Percentiles rank a stretch among this genome's conserved stretches.
Evolutionary conservation across 108 stramenopile genomes (phyloP).

Genomic region (Nitzschia sp.): DNA sequence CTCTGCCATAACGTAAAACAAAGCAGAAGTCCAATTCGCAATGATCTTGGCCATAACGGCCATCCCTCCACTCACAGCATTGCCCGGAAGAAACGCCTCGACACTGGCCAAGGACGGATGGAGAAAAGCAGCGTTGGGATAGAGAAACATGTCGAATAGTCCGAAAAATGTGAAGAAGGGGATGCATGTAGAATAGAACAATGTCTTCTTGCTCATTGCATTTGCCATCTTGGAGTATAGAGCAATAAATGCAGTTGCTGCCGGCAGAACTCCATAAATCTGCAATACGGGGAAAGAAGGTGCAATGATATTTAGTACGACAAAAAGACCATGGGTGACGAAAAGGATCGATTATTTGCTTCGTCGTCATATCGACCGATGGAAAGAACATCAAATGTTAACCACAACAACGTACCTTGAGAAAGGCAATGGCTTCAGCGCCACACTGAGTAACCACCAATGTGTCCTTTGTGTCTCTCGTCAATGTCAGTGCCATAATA

Average conservation of each 20-base stretch:
- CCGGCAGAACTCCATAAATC: constrained; percentile 89
- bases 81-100: constrained; percentile 42
- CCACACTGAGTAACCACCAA: constrained; percentile 96
- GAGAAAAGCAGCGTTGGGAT: constrained; percentile 65
- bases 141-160: constrained; percentile 84
- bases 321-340: too few relatives aligned
- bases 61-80: constrained; percentile 53
- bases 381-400: too few relatives aligned
- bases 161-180: constrained; percentile 94
- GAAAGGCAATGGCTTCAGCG: constrained; percentile 94
- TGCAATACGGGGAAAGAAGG: constrained; percentile 38
- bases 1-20: constrained; percentile 93
- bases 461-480: constrained; percentile 96
- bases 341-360: not conserved
- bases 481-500: constrained; percentile 91
- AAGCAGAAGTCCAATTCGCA: constrained; percentile 90
- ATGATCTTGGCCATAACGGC: constrained; percentile 80
- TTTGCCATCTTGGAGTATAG: constrained; percentile 90
- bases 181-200: constrained; percentile 90
- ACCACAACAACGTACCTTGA: constrained; percentile 57
- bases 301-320: not conserved
- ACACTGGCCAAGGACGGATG: constrained; percentile 81
- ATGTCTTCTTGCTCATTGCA: constrained; percentile 70
- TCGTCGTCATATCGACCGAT: not conserved
- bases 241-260: constrained; percentile 81